Evolutionary conservation across 352 stramenopile species (phyloP), one percentile per base, ranked within the genome.

Genomic region (Thalassiosira exigua): DNA sequence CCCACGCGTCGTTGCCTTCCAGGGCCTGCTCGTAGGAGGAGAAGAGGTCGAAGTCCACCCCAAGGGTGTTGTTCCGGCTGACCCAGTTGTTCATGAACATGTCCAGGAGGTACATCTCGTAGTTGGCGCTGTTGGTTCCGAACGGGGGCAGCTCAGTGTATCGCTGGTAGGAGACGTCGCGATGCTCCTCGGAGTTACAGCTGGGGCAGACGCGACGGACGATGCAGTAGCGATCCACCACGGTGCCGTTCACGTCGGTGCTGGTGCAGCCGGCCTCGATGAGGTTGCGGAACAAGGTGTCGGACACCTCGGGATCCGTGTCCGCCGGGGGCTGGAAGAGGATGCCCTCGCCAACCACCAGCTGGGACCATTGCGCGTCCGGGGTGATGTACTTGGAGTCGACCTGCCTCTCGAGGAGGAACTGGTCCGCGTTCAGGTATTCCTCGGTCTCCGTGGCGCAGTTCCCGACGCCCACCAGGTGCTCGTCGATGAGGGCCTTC

Each of bases 31-130:
- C 29, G 39, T 79, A 79, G 4, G 41, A 67, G 7, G 51, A 58
- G 36, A 75, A 83, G 33, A 83, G 44, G 26, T 83, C 59, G 59
- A 79, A 83, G 1, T 29, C 26, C 21, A 42, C 17, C 30, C 54
- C n/a, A 1, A 61, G 48, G 48, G 69, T 69, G 27, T 39, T 46
- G 26, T 26, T 54, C 3, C 17, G 24, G 7, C 24, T 65, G 17
- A 32, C 30, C 73, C 73, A 82, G n/a, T 75, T 48, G 61, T 82
- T 71, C 54, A 75, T 70, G 58, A 82, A 76, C 12, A 71, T 48
- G 61, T 82, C 71, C 54, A 75, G 64, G 58, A 82, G 72, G 60
- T 82, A 75, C 24, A 76, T 17, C 26, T 71, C 21, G 19, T 30
- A 57, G 12, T 64, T 19, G 24, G 17, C 48, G 14, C 30, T 29